These are phyloP conservation scores for Neurospora intermedia DNA, from an alignment of 495 filamentous ascomycete species.

Conservation along the genomic window DNA sequence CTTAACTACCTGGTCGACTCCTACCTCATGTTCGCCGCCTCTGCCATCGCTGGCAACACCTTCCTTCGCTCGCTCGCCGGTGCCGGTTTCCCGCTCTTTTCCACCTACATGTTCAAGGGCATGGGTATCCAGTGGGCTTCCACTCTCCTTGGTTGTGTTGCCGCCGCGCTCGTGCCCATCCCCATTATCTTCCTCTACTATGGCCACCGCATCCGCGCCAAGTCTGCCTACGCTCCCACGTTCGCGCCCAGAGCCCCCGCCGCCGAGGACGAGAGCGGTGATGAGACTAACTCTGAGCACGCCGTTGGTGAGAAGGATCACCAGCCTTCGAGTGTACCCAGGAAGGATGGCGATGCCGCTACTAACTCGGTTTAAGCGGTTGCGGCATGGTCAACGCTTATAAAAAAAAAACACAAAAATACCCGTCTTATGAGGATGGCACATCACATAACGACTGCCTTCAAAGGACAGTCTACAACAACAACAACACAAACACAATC, in stretches of 20 bases:
- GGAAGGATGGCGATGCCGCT: slow-evolving; percentile 15
- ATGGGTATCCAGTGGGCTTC: slow-evolving; percentile 70
- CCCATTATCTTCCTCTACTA: slow-evolving; percentile 56
- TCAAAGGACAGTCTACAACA: background rate
- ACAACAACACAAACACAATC: background rate
- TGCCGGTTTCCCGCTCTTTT: slow-evolving; percentile 74
- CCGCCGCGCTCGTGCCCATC: slow-evolving; percentile 58
- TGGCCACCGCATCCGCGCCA: slow-evolving; percentile 52
- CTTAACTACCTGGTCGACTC: slow-evolving; percentile 84
- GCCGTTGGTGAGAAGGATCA: background rate
- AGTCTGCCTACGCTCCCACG: slow-evolving; percentile 59
- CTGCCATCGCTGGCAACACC: slow-evolving; percentile 81
- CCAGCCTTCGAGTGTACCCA: background rate
- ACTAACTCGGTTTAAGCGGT: background rate
- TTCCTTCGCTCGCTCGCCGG: slow-evolving; percentile 71
- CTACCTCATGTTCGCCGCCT: slow-evolving; percentile 82
- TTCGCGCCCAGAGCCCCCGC: background rate
- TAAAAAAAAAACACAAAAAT: background rate
- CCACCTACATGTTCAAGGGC: slow-evolving; percentile 65
- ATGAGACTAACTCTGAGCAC: slow-evolving; percentile 1
- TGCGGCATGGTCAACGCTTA: background rate
- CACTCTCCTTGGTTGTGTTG: slow-evolving; percentile 67
- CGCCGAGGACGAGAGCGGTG: background rate
- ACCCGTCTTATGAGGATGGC: background rate
- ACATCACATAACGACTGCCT: background rate